Evolutionary conservation across 768 basidiomycete genomes (phyloP).

Genomic region (Kwoniella bestiolae): DNA sequence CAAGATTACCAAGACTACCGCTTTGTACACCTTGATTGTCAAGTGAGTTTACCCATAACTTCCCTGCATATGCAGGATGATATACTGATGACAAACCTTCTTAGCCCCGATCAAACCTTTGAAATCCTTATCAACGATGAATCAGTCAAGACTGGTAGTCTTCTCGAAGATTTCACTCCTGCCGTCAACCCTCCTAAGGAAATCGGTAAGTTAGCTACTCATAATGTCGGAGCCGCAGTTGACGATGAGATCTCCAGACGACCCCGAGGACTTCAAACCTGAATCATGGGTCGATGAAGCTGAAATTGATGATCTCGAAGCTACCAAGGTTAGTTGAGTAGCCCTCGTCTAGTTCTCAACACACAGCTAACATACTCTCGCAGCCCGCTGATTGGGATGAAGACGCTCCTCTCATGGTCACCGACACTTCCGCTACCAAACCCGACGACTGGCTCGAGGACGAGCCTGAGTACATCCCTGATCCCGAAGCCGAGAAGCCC

Average conservation of each 20-base stretch:
- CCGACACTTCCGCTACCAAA: conserved; percentile 81
- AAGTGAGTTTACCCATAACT: conserved; percentile 64
- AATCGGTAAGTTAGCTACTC: conserved; percentile 61
- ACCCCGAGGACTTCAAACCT: conserved; percentile 88
- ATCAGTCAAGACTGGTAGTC: conserved; percentile 73
- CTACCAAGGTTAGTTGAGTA: conserved; percentile 68
- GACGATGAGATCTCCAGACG: conserved; percentile 61
- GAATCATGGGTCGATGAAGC: conserved; percentile 88
- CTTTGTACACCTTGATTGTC: conserved; percentile 91
- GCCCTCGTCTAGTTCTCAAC: not conserved
- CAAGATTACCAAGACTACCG: conserved; percentile 84
- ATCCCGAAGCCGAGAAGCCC: conserved; percentile 85
- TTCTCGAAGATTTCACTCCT: conserved; percentile 92
- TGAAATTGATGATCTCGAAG: conserved; percentile 81
- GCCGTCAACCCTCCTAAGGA: conserved; percentile 89
- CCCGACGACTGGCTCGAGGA: conserved; percentile 96
- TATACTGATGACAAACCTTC: conserved; percentile 61
- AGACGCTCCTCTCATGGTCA: conserved; percentile 88
- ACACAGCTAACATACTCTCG: conserved; percentile 22
- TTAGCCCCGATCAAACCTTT: conserved; percentile 86
- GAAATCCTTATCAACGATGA: conserved; percentile 89
- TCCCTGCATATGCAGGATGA: not conserved
- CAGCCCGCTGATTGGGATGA: conserved; percentile 98
- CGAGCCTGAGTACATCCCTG: conserved; percentile 77
- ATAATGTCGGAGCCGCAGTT: not conserved